These are phyloP conservation scores for Gossypium lobatum DNA, from an alignment of 441 rosid genomes.

Conservation along the genomic window DNA sequence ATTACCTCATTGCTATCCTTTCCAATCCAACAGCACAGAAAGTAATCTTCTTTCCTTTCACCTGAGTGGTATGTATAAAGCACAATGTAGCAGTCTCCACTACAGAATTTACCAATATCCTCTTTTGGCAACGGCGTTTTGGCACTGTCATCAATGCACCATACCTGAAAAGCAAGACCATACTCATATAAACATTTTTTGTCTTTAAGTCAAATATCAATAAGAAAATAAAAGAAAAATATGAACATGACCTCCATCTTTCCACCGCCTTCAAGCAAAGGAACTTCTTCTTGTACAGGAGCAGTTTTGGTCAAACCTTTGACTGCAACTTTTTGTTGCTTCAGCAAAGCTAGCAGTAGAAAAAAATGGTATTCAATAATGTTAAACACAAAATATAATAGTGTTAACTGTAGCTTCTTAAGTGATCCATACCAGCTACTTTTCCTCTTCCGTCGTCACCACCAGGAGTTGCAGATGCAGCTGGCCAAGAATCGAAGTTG, in stretches of 20 bases:
- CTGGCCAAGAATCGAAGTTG: slow-evolving; percentile 93
- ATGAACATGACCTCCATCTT: slow-evolving; percentile 75
- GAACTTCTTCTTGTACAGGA: slow-evolving; percentile 69
- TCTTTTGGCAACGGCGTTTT: slow-evolving; percentile 73
- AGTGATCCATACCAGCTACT: slow-evolving; percentile 67
- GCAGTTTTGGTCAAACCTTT: slow-evolving; percentile 35
- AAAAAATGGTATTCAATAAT: slow-evolving; percentile 18
- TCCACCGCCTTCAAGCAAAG: slow-evolving; percentile 96
- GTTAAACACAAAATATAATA: not conserved
- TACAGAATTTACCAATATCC: slow-evolving; percentile 86
- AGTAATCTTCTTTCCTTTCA: slow-evolving; percentile 92
- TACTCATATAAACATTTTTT: not conserved
- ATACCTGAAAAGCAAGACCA: slow-evolving; percentile 48
- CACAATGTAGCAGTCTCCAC: slow-evolving; percentile 93
- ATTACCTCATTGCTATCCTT: slow-evolving; percentile 81
- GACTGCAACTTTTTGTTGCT: slow-evolving; percentile 94
- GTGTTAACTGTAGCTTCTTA: not conserved
- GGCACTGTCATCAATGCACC: slow-evolving; percentile 76
- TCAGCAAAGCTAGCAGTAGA: slow-evolving; percentile 64
- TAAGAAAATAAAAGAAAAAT: slow-evolving; percentile 18
- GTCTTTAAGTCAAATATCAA: slow-evolving; percentile 12
- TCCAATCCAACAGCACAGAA: slow-evolving; percentile 91
- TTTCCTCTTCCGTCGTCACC: slow-evolving; percentile 84
- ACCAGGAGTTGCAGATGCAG: slow-evolving; percentile 69
- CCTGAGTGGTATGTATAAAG: slow-evolving; percentile 87